These are phyloP conservation scores for Suhomyces tanzawaensis DNA, from an alignment of 805 yeast genomes.

Conservation along the genomic window DNA sequence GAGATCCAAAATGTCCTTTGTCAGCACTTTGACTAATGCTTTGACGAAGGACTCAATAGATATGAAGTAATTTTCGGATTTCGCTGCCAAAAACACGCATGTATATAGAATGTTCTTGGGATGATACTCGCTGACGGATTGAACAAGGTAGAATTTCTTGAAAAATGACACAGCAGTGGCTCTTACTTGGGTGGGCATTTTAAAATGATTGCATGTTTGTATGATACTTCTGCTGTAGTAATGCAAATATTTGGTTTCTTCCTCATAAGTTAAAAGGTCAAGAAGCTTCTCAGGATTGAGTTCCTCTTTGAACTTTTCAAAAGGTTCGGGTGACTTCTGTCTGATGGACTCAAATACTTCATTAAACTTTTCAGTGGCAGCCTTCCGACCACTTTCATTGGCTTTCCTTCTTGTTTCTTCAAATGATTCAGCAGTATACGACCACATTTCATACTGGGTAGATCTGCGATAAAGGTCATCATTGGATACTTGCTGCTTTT, in stretches of 20 bases:
- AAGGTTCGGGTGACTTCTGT: conserved; percentile 25
- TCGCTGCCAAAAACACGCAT: conserved; percentile 86
- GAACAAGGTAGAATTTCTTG: conserved; percentile 71
- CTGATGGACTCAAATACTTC: conserved; percentile 17
- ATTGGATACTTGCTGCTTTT: conserved; percentile 43
- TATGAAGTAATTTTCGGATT: conserved; percentile 87
- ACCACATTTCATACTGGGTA: conserved; percentile 84
- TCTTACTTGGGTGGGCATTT: conserved; percentile 83
- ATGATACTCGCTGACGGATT: conserved; percentile 83
- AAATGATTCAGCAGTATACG: conserved; percentile 65
- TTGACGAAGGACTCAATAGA: conserved; percentile 77
- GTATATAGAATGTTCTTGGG: conserved; percentile 74
- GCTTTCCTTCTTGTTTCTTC: conserved; percentile 45
- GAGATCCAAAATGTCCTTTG: conserved; percentile 64
- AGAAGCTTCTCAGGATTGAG: conserved; percentile 31
- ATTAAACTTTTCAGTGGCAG: conserved; percentile 33
- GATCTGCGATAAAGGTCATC: conserved; percentile 90
- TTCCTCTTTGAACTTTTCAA: conserved; percentile 26
- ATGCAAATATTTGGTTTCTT: conserved; percentile 64
- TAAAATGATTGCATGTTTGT: conserved; percentile 67
- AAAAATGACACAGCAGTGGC: conserved; percentile 86
- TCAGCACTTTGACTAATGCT: conserved; percentile 64
- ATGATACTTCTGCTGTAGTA: conserved; percentile 73
- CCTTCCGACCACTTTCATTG: conserved; percentile 52
- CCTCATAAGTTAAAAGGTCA: conserved; percentile 57